Conservation (phyloP, 2,329 filamentous ascomycete species). For the Aphanocladium album region DNA sequence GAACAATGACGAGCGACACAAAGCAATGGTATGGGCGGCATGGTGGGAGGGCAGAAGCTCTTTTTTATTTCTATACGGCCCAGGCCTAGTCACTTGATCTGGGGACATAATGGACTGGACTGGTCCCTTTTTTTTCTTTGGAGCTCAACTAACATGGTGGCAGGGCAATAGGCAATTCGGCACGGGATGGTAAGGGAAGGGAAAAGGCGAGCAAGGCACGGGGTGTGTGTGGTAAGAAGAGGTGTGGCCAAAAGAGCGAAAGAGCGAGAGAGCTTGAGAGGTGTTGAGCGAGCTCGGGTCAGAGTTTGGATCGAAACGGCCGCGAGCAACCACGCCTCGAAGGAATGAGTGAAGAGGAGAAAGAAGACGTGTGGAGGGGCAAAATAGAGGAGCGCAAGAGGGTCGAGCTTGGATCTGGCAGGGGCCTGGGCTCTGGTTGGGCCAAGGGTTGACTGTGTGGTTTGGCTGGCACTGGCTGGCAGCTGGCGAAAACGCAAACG, state of each 20-base stretch:
- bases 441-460: background rate
- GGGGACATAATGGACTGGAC: no score
- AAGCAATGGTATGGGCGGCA: background rate
- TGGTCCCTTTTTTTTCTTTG: background rate
- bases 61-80: constrained; percentile 7
- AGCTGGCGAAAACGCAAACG: no score
- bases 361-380: background rate
- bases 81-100: constrained; percentile 8
- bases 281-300: background rate
- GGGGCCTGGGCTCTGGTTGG: background rate
- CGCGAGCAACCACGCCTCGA: background rate
- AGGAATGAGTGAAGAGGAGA: background rate
- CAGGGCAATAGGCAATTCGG: background rate
- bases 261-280: no score
- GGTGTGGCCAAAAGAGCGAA: background rate
- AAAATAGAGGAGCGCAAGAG: constrained; percentile 1
- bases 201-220: background rate
- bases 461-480: background rate
- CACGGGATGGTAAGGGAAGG: background rate
- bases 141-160: background rate
- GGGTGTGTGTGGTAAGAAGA: no score
- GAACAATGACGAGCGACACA: background rate
- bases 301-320: constrained; percentile 3
- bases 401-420: constrained; percentile 5
- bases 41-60: constrained; percentile 6